These are phyloP conservation scores for Jatropha podagrica DNA, from an alignment of 441 rosid genomes.

Conservation along the genomic window DNA sequence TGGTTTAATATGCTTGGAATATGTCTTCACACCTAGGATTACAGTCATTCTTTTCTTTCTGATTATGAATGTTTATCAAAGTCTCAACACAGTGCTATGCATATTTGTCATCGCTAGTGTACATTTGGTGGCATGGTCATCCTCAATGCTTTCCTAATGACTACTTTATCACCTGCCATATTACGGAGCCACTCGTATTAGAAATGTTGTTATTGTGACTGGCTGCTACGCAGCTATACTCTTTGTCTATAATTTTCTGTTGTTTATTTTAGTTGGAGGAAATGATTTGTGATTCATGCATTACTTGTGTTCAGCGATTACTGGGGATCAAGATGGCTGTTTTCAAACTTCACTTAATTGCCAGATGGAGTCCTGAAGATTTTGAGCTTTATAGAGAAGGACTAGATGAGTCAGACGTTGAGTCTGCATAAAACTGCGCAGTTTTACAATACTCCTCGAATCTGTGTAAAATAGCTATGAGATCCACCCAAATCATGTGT, in stretches of 20 bases:
- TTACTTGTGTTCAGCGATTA: conserved; percentile 60
- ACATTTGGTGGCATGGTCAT: no score
- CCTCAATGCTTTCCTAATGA: no score
- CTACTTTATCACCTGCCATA: not conserved
- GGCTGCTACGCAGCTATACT: not conserved
- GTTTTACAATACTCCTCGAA: not conserved
- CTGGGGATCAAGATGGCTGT: conserved; percentile 90
- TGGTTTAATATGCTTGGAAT: not conserved
- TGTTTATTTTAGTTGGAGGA: not conserved
- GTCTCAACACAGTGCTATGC: no score
- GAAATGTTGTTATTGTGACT: not conserved
- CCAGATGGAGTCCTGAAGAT: conserved; percentile 80
- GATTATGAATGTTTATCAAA: no score
- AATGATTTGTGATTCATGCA: not conserved
- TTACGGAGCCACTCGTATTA: not conserved
- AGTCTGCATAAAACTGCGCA: conserved; percentile 43
- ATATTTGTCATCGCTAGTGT: no score
- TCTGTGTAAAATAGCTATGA: not conserved
- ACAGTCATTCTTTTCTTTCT: not conserved
- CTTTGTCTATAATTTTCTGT: not conserved
- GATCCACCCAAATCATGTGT: conserved; percentile 1
- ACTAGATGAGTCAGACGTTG: conserved; percentile 68
- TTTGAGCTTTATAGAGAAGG: conserved; percentile 76
- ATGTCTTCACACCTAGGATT: not conserved
- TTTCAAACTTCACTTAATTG: conserved; percentile 71